These are phyloP conservation scores for Chenopodium formosanum DNA, from an alignment of 148 eudicot species.

Conservation along the genomic window DNA sequence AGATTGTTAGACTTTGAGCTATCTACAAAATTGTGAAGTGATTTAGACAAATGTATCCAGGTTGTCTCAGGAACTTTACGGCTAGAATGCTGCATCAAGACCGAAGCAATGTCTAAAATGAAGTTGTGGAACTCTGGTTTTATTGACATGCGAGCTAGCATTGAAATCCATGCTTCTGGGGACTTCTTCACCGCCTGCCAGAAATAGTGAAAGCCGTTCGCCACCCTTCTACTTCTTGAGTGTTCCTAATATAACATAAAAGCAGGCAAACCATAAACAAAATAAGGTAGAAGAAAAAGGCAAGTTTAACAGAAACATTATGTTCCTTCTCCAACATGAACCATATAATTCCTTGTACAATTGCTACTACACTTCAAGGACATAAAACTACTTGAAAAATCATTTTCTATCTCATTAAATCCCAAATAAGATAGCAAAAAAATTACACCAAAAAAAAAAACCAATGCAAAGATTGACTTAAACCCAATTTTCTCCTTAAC, in stretches of 20 bases:
- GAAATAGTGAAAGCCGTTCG: constrained; percentile 54
- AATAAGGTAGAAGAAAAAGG: background rate
- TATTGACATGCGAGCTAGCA: constrained; percentile 67
- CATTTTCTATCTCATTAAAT: background rate
- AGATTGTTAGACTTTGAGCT: constrained; percentile 1
- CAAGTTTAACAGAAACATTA: background rate
- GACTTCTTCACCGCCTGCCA: constrained; percentile 69
- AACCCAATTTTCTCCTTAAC: no score
- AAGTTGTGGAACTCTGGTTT: constrained; percentile 76
- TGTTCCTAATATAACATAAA: constrained; percentile 44
- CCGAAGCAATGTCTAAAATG: constrained; percentile 44
- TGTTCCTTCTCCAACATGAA: background rate
- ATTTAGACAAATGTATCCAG: constrained; percentile 60
- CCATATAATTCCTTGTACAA: background rate
- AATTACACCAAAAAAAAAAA: background rate
- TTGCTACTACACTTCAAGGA: background rate
- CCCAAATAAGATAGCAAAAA: background rate
- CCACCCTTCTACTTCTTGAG: constrained; percentile 52
- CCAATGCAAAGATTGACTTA: background rate
- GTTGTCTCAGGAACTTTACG: constrained; percentile 51
- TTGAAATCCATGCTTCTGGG: constrained; percentile 76
- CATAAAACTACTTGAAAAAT: background rate
- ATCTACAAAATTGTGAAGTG: constrained; percentile 46
- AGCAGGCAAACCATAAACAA: background rate
- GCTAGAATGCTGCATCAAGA: constrained; percentile 45